Evolutionary conservation across 2,329 filamentous ascomycete species (phyloP).

Genomic region (Aspergillus caelatus): DNA sequence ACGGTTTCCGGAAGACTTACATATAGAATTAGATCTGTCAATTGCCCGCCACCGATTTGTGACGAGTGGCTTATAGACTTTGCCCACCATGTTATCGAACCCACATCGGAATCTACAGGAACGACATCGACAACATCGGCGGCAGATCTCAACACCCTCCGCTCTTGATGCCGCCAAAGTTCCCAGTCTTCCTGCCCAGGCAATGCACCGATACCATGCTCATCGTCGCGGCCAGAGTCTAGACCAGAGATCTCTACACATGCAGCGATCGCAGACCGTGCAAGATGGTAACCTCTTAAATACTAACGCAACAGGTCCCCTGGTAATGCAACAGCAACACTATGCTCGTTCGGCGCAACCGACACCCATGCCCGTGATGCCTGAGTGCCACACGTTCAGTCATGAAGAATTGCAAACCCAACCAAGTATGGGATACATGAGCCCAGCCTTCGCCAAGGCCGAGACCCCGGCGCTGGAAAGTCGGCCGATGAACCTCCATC

Average conservation of each 20-base stretch:
- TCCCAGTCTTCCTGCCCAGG: slow-evolving; percentile 61
- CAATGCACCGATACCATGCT: slow-evolving; percentile 56
- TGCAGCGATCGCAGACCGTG: slow-evolving; percentile 48
- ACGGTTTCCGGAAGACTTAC: slow-evolving; percentile 17
- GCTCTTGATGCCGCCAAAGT: slow-evolving; percentile 76
- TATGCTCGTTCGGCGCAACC: slow-evolving; percentile 35
- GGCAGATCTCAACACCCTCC: slow-evolving; percentile 83
- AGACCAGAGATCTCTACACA: slow-evolving; percentile 67
- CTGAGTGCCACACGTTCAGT: slow-evolving; percentile 32
- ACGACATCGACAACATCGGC: slow-evolving; percentile 75
- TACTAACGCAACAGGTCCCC: slow-evolving; percentile 59
- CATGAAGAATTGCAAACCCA: slow-evolving; percentile 35
- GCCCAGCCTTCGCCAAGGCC: slow-evolving; percentile 21
- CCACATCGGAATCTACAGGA: slow-evolving; percentile 71
- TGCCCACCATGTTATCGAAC: slow-evolving; percentile 75
- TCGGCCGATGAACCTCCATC: slow-evolving; percentile 26
- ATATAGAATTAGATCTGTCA: slow-evolving; percentile 44
- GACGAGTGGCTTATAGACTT: slow-evolving; percentile 21
- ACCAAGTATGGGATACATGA: slow-evolving; percentile 25
- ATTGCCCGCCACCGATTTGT: slow-evolving; percentile 28
- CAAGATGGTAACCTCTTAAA: slow-evolving; percentile 58
- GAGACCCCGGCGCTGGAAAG: slow-evolving; percentile 18
- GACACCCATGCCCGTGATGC: slow-evolving; percentile 26
- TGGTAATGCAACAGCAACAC: slow-evolving; percentile 87
- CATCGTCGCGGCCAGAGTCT: slow-evolving; percentile 86